Evolutionary conservation across 2,329 filamentous ascomycete genomes (phyloP).

Genomic region (Drechslerella dactyloides): DNA sequence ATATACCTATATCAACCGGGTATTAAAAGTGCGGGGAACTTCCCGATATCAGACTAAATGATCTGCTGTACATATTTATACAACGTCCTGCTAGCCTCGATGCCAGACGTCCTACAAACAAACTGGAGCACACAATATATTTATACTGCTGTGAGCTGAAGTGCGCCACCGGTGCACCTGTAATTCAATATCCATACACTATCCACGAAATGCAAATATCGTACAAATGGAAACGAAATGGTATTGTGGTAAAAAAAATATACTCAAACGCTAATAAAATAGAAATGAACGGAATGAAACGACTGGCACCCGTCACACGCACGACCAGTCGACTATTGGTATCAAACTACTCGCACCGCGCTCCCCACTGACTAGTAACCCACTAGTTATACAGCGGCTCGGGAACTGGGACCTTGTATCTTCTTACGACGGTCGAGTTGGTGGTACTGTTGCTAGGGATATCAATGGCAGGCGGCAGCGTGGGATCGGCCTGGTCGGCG

Average conservation of each 20-base stretch:
- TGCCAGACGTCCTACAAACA: no score
- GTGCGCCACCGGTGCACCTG: no score
- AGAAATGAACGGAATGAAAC: not conserved
- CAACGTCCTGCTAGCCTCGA: no score
- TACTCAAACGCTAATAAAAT: not conserved
- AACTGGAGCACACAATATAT: no score
- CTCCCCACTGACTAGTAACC: not conserved
- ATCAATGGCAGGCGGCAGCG: constrained; percentile 1
- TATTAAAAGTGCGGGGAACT: no score
- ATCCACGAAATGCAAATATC: not conserved
- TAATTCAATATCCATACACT: not conserved
- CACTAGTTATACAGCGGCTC: constrained; percentile 15
- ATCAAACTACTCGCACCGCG: no score
- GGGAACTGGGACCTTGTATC: constrained; percentile 28
- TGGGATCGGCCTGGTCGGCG: not conserved
- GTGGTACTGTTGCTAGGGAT: constrained; percentile 27
- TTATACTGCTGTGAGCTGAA: no score
- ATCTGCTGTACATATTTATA: no score
- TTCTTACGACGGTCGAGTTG: constrained; percentile 28
- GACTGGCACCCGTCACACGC: not conserved
- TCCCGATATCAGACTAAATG: no score
- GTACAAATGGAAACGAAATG: constrained; percentile 1
- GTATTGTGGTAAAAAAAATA: not conserved
- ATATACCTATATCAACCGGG: not conserved
- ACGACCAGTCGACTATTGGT: not conserved